Evolutionary conservation across 257 asterid genomes (phyloP).

Genomic region (Nicotiana noctiflora): DNA sequence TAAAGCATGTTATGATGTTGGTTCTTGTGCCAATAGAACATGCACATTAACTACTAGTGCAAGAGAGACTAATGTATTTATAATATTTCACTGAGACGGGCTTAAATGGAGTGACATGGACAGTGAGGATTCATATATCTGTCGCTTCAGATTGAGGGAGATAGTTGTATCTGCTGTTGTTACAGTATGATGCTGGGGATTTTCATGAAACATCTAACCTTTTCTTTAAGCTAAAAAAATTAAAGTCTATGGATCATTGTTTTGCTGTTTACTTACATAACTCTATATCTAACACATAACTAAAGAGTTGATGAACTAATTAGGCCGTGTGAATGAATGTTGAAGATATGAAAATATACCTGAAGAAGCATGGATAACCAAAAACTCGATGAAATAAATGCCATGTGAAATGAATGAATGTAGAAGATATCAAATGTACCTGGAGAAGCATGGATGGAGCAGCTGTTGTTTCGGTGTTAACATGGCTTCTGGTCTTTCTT

Average conservation of each 20-base stretch:
- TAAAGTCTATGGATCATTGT: neutral
- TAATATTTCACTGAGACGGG: too few species aligned
- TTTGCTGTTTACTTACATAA: neutral
- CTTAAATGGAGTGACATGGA: neutral
- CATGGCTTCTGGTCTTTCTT: constrained; percentile 57
- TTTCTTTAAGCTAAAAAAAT: neutral
- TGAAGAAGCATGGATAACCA: neutral
- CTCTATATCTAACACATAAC: neutral
- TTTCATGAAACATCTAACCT: neutral
- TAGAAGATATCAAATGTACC: constrained; percentile 23
- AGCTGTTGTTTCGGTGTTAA: constrained; percentile 26
- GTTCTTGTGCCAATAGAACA: neutral
- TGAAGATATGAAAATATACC: neutral
- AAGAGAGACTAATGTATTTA: neutral
- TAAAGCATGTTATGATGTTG: constrained; percentile 3
- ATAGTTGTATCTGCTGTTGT: neutral
- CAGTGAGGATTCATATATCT: neutral
- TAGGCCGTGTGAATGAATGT: neutral
- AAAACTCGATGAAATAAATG: neutral
- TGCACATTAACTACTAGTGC: neutral
- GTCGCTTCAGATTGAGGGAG: neutral
- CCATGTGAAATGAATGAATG: neutral
- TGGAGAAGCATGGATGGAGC: constrained; percentile 61
- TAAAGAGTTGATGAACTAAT: neutral
- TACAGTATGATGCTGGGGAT: neutral